Conservation (phyloP, 345 rosid genomes). For the Lepidium aucheri region DNA sequence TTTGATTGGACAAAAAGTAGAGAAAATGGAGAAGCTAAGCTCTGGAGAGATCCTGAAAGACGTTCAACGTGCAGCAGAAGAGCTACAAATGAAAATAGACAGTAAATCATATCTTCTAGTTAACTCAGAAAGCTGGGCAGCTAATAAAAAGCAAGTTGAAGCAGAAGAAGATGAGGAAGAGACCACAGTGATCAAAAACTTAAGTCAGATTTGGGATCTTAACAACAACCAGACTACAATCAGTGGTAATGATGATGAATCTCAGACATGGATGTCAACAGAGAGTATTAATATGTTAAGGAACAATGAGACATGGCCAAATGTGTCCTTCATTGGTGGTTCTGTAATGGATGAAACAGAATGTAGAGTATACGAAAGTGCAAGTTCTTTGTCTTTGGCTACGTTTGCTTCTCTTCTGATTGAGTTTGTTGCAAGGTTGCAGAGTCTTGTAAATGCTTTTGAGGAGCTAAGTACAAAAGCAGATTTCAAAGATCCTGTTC, state of each 20-base stretch:
- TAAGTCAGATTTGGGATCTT: constrained; percentile 41
- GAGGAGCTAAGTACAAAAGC: constrained; percentile 64
- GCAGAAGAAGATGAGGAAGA: constrained; percentile 26
- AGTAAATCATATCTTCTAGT: constrained; percentile 51
- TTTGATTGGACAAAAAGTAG: constrained; percentile 35
- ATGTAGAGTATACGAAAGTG: constrained; percentile 64
- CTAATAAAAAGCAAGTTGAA: constrained; percentile 17
- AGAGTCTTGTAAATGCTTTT: constrained; percentile 54
- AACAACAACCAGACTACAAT: constrained; percentile 7
- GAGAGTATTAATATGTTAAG: constrained; percentile 18
- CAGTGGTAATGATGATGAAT: constrained; percentile 5
- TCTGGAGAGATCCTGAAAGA: constrained; percentile 41
- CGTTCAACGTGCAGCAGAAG: constrained; percentile 64
- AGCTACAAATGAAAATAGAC: constrained; percentile 66
- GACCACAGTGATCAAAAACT: constrained; percentile 36
- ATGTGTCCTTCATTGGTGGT: constrained; percentile 34
- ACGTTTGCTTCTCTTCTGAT: constrained; percentile 71
- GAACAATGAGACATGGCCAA: constrained; percentile 50
- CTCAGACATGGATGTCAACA: constrained; percentile 28
- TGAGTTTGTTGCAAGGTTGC: constrained; percentile 85
- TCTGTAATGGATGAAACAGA: constrained; percentile 27
- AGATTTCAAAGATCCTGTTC: constrained; percentile 38
- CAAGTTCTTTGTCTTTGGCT: constrained; percentile 70
- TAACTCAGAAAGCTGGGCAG: constrained; percentile 61
- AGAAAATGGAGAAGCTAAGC: constrained; percentile 41